Conservation (phyloP, 306 rosid genomes). For the Glycine tomentella region DNA sequence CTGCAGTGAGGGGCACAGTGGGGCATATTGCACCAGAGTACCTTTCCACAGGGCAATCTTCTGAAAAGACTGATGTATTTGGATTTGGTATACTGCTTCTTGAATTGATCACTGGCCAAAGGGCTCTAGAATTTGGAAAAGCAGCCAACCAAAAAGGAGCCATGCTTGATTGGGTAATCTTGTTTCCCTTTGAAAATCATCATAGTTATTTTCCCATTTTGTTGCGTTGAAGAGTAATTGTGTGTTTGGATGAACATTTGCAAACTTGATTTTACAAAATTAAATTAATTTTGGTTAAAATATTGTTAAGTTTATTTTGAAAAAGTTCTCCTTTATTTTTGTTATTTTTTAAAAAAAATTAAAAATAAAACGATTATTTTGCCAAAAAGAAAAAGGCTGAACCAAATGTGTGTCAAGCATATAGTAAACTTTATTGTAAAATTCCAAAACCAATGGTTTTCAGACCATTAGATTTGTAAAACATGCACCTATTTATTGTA, state of each 20-base stretch:
- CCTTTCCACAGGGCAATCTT: constrained; percentile 96
- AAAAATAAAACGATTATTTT: too few species aligned
- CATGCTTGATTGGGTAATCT: constrained; percentile 90
- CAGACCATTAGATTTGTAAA: too few species aligned
- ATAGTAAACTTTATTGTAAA: neutral
- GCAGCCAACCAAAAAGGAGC: constrained; percentile 91
- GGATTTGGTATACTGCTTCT: constrained; percentile 94
- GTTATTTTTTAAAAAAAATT: neutral
- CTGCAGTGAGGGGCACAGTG: constrained; percentile 94
- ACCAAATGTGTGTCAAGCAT: neutral
- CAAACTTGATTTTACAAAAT: neutral
- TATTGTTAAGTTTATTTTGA: too few species aligned
- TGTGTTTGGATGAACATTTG: neutral
- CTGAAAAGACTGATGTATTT: constrained; percentile 94
- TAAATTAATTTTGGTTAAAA: neutral
- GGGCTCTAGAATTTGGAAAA: constrained; percentile 91
- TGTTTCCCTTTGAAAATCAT: neutral
- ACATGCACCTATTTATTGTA: too few species aligned
- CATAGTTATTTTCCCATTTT: neutral
- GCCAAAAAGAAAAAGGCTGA: neutral
- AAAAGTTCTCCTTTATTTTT: too few species aligned
- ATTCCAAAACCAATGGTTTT: too few species aligned
- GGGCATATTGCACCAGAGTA: constrained; percentile 98
- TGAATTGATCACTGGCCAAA: constrained; percentile 86
- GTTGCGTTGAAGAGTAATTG: neutral